A percentile compares a stretch with the other conserved stretches of the same genome.
These are phyloP conservation scores for Chionographis japonica DNA, from an alignment of 106 monocot genomes.

Conservation along the genomic window DNA sequence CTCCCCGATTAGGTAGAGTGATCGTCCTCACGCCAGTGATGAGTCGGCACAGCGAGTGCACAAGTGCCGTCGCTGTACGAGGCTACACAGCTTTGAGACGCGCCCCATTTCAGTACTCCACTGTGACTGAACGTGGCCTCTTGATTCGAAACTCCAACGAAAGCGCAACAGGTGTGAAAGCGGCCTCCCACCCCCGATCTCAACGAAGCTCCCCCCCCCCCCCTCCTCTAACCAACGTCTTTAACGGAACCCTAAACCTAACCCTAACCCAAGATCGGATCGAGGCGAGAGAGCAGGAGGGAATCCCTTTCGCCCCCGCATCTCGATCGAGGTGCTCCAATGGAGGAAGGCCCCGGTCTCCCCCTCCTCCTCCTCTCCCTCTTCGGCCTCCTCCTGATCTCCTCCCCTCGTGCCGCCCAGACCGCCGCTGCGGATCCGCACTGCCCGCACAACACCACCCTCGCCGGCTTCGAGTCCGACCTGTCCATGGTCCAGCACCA, in stretches of 20 bases:
- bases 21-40: too few relatives aligned
- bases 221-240: not conserved
- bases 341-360: constrained; percentile 14
- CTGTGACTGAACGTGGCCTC: too few relatives aligned
- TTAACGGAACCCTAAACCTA: constrained; percentile 15
- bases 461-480: constrained; percentile 51
- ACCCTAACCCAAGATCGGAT: not conserved
- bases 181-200: not conserved
- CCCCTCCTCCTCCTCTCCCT: constrained; percentile 15
- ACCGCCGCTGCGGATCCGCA: too few relatives aligned
- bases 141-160: not conserved
- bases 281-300: not conserved
- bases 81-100: too few relatives aligned
- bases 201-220: too few relatives aligned
- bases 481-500: constrained; percentile 88
- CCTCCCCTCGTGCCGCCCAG: constrained; percentile 2
- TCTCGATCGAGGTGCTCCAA: not conserved
- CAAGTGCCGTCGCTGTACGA: too few relatives aligned
- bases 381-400: not conserved
- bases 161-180: too few relatives aligned
- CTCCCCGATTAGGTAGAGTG: too few relatives aligned
- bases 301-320: not conserved
- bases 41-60: too few relatives aligned
- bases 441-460: constrained; percentile 26
- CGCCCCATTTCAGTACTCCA: too few relatives aligned